These are phyloP conservation scores for Fusarium gaditjirri DNA, from an alignment of 2,329 filamentous ascomycete species.

Conservation along the genomic window DNA sequence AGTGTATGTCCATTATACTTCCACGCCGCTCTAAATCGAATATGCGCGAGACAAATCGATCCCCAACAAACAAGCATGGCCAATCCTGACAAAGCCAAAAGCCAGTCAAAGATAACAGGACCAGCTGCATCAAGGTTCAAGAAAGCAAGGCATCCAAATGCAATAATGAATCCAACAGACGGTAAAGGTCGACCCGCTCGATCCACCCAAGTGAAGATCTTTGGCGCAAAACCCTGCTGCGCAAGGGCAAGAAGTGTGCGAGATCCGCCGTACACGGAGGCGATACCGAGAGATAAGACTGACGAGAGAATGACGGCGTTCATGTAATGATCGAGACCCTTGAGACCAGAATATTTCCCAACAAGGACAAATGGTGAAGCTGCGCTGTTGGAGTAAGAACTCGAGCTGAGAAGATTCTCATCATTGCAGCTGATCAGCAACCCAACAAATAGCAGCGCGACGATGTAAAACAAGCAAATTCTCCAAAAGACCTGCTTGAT, in stretches of 20 bases:
- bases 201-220: conserved; percentile 64
- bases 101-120: conserved; percentile 69
- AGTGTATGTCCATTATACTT: conserved; percentile 65
- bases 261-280: conserved; percentile 64
- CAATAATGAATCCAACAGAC: conserved; percentile 57
- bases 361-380: conserved; percentile 63
- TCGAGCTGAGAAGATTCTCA: conserved; percentile 52
- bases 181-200: conserved; percentile 61
- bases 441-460: conserved; percentile 61
- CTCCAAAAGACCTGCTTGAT: conserved; percentile 77
- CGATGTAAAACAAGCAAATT: conserved; percentile 61
- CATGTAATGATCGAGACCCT: conserved; percentile 62
- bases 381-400: conserved; percentile 32
- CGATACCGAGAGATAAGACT: conserved; percentile 65
- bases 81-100: conserved; percentile 71
- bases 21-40: conserved; percentile 74
- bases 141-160: conserved; percentile 61
- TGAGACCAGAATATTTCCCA: conserved; percentile 59
- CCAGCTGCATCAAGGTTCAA: conserved; percentile 59
- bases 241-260: conserved; percentile 65
- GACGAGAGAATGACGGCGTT: conserved; percentile 65
- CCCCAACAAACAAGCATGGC: conserved; percentile 73
- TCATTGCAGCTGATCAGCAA: conserved; percentile 58
- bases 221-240: conserved; percentile 65
- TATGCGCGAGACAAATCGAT: conserved; percentile 69